Conservation (phyloP, 2,329 filamentous ascomycete species). For the Sporothrix inflata region DNA sequence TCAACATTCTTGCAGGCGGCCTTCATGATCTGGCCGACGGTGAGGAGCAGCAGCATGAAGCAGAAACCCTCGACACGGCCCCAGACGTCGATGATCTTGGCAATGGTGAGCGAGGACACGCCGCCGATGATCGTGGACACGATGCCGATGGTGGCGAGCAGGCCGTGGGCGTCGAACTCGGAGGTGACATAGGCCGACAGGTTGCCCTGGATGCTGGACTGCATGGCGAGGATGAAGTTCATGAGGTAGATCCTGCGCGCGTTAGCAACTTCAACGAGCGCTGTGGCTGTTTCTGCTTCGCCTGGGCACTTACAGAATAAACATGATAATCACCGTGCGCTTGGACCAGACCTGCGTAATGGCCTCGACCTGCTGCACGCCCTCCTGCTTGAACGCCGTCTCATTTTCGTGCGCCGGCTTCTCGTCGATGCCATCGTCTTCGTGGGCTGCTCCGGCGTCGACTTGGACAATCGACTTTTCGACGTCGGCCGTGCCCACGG, state of each 20-base stretch:
- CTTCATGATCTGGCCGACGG: constrained; percentile 65
- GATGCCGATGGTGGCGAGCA: constrained; percentile 57
- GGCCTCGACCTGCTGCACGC: constrained; percentile 53
- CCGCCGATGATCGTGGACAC: constrained; percentile 59
- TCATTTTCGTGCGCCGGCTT: background rate
- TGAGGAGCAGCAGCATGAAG: constrained; percentile 55
- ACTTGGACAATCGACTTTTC: constrained; percentile 4
- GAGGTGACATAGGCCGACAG: constrained; percentile 56
- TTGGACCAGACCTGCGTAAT: constrained; percentile 50
- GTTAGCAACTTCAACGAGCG: background rate
- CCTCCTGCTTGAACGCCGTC: constrained; percentile 43
- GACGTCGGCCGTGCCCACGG: background rate
- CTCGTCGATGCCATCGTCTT: background rate
- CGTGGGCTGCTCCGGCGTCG: background rate
- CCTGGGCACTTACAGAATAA: constrained; percentile 38
- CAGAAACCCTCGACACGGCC: constrained; percentile 65
- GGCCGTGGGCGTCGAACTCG: constrained; percentile 55
- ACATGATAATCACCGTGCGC: constrained; percentile 48
- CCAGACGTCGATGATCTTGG: constrained; percentile 69
- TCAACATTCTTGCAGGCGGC: constrained; percentile 63
- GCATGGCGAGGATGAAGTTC: constrained; percentile 44
- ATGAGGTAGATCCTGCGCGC: constrained; percentile 43
- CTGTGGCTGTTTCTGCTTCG: no score
- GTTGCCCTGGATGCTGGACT: constrained; percentile 44
- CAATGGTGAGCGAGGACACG: constrained; percentile 64